Conservation (phyloP, 2,329 filamentous ascomycete species). For the Clarireedia hainanense region DNA sequence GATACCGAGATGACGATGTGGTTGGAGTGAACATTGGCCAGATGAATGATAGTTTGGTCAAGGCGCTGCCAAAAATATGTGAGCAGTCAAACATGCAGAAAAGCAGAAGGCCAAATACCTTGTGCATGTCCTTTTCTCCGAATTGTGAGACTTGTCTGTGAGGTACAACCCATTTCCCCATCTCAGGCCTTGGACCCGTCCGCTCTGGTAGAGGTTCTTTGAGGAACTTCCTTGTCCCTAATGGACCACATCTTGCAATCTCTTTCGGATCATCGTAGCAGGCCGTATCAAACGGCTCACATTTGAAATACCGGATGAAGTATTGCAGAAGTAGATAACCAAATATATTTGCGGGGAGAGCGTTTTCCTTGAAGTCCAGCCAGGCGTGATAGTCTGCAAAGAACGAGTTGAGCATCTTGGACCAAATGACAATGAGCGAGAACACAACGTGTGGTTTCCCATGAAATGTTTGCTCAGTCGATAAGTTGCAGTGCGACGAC, state of each 20-base stretch:
- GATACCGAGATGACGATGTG: slow-evolving; percentile 16
- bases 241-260: slow-evolving; percentile 18
- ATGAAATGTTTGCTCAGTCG: no score
- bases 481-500: no score
- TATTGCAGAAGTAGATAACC: slow-evolving; percentile 19
- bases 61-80: not conserved
- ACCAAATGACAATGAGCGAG: not conserved
- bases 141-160: slow-evolving; percentile 17
- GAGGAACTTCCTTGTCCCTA: slow-evolving; percentile 13
- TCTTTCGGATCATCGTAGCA: slow-evolving; percentile 19
- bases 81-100: not conserved
- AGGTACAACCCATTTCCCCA: slow-evolving; percentile 19
- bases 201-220: slow-evolving; percentile 13
- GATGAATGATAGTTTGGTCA: not conserved
- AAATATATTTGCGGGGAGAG: slow-evolving; percentile 19
- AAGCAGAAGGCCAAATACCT: slow-evolving; percentile 3
- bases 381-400: slow-evolving; percentile 19
- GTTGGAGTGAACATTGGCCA: slow-evolving; percentile 10
- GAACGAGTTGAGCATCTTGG: slow-evolving; percentile 1
- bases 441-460: no score
- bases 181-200: slow-evolving; percentile 16
- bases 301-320: slow-evolving; percentile 16
- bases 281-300: slow-evolving; percentile 15
- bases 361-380: slow-evolving; percentile 20
- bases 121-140: slow-evolving; percentile 17